These are phyloP conservation scores for Zizania latifolia DNA, from an alignment of 176 grass and related monocot species.

Conservation along the genomic window DNA sequence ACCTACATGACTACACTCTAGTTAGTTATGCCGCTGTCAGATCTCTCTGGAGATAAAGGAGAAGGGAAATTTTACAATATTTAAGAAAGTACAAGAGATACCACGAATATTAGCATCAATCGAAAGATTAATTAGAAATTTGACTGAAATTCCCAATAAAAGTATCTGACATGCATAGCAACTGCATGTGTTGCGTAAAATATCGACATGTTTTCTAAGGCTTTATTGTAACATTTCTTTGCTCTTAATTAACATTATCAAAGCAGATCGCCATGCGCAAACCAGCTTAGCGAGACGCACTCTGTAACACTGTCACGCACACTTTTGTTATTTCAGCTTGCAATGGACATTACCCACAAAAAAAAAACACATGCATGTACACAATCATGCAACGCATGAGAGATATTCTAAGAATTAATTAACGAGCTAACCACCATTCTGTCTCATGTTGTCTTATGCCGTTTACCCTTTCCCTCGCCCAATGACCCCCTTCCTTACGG, in stretches of 20 bases:
- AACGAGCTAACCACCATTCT: slow-evolving; percentile 6
- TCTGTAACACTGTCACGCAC: background rate
- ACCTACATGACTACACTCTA: too few relatives aligned
- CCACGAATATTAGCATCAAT: too few relatives aligned
- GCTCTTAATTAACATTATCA: background rate
- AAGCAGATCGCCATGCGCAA: background rate
- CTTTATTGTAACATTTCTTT: too few relatives aligned
- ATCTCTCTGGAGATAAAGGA: too few relatives aligned
- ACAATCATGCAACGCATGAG: slow-evolving; percentile 24
- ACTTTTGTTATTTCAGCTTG: background rate
- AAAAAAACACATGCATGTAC: background rate
- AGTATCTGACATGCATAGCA: too few relatives aligned
- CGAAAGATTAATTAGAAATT: too few relatives aligned
- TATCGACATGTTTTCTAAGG: too few relatives aligned
- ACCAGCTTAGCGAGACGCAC: background rate
- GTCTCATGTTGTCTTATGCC: slow-evolving; percentile 31
- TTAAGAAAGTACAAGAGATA: too few relatives aligned
- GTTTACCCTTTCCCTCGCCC: background rate
- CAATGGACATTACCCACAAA: background rate
- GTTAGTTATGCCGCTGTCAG: too few relatives aligned
- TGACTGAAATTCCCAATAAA: too few relatives aligned
- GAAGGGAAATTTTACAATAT: too few relatives aligned
- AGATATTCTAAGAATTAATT: slow-evolving; percentile 14
- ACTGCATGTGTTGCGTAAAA: too few relatives aligned
- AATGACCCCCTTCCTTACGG: background rate